Percentiles rank a stretch among this genome's conserved stretches.
phyloP scores from a whole-genome alignment of 2,329 filamentous ascomycete genomes.

The Hirsutella rhossiliensis region DNA sequence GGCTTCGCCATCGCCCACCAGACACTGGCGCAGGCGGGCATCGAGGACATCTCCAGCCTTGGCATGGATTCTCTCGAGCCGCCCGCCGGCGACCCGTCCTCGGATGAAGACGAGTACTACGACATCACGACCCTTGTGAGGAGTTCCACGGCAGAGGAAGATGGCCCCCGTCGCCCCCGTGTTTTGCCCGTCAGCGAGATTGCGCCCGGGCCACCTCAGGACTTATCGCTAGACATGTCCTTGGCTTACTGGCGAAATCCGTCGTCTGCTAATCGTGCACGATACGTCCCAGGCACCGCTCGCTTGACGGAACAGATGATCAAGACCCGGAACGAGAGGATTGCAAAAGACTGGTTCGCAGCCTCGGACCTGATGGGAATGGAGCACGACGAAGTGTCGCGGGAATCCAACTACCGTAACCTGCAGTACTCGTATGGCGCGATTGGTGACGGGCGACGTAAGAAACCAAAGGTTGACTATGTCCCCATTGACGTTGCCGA shows the following conservation, averaged over 20 bases:
- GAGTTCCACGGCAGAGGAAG: neutral
- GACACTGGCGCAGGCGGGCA: slow-evolving; percentile 10
- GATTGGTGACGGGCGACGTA: slow-evolving; percentile 23
- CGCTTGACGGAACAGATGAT: neutral
- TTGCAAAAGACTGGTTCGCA: slow-evolving; percentile 24
- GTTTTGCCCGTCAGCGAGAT: neutral
- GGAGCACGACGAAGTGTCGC: slow-evolving; percentile 15
- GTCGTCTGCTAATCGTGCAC: neutral
- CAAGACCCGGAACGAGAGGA: slow-evolving; percentile 12
- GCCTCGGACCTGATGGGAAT: slow-evolving; percentile 15
- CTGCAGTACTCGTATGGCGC: slow-evolving; percentile 20
- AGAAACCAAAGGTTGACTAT: slow-evolving; percentile 12
- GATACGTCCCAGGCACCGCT: neutral
- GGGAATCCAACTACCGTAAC: slow-evolving; percentile 17
- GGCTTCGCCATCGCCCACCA: slow-evolving; percentile 10
- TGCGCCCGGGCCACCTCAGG: neutral
- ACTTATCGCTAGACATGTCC: neutral
- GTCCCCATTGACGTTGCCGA: slow-evolving; percentile 21
- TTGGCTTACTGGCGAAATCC: neutral
- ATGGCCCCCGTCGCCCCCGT: neutral
- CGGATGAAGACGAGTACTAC: neutral
- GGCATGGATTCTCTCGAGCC: neutral
- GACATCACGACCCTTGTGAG: neutral
- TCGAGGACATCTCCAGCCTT: slow-evolving; percentile 6
- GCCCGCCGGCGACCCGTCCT: neutral